Base-by-base conservation (phyloP, 1,284 basidiomycete species). In the Ustilago xerochloae region DNA sequence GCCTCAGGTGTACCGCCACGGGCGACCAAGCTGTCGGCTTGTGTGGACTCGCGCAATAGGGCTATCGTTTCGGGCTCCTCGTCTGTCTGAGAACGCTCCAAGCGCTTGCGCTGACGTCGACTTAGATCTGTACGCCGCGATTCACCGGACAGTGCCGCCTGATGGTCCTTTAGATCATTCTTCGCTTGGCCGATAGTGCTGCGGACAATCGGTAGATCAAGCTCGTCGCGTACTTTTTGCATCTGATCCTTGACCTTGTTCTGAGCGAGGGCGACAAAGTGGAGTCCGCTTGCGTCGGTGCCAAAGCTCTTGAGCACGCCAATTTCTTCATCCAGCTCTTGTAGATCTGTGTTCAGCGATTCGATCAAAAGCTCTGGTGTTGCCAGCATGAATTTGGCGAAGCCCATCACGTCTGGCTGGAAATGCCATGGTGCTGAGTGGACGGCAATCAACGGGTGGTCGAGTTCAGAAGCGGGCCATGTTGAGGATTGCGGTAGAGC, bases 391-490 rank as follows among this genome's bases (percentile, higher is more conserved):
- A 98, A 97, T 79, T 93, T 95, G 35, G 94, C 89, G 83, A 92
- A 98, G 20, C 88, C 87, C 75, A 91, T 90, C 26, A 97, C 92
- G 81, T 98, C 94, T 0, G 95, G 97, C 20, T 95, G 88, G 86
- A 99, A 98, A 84, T 97, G 90, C 87, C 95, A 98, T 7, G 96
- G 95, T 0, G 94, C 93, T 78, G 93, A 90, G 75, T 95, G 92
- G 15, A 93, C 91, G 10, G 92, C 91, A n/a, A 98, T 4, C 92
- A 97, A 55, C 12, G 76, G 74, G 16, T 69, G 60, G 39, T 13
- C 73, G 2, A 58, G 59, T 32, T 57, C 57, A n/a, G 69, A 67
- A 13, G 65, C 53, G 0, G 94, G 96, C 94, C 95, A 99, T 1
- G 93, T 93, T 8, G 87, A 83, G 0, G 95, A 96, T 28, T 93